Percentiles rank a stretch among this genome's conserved stretches.
phyloP scores from a whole-genome alignment of 1,139 yeast genomes.

The Debaryomycetaceae sp. region DNA sequence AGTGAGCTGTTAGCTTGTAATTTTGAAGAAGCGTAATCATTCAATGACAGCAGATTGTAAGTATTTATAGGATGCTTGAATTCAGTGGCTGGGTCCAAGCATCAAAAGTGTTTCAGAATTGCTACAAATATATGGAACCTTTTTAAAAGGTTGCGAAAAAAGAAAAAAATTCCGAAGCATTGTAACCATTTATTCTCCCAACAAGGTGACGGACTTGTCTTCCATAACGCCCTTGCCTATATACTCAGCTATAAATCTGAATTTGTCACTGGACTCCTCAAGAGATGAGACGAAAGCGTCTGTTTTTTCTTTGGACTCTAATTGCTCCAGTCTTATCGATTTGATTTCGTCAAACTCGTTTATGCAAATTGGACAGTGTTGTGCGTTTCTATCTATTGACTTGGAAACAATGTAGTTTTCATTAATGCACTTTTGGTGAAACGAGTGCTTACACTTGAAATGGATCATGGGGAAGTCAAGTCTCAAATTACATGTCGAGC shows the following conservation, averaged over 20 bases:
- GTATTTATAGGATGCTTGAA: too few relatives aligned
- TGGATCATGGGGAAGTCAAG: conserved; percentile 80
- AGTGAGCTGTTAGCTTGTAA: too few relatives aligned
- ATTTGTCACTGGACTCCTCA: conserved; percentile 59
- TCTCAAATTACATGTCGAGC: conserved; percentile 66
- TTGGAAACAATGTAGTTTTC: conserved; percentile 33
- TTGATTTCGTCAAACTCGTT: conserved; percentile 65
- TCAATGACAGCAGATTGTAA: too few relatives aligned
- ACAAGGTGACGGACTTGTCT: conserved; percentile 21
- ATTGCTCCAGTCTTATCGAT: conserved; percentile 57
- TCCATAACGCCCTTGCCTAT: conserved; percentile 88
- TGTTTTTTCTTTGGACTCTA: conserved; percentile 55
- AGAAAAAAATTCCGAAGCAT: neutral
- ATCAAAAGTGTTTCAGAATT: conserved; percentile 8
- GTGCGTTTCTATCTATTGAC: conserved; percentile 4
- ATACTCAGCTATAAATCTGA: conserved; percentile 74
- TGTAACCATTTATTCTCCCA: conserved; percentile 5
- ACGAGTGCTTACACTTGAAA: conserved; percentile 84
- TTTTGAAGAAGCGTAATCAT: too few relatives aligned
- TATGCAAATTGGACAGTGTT: conserved; percentile 69
- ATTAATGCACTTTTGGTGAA: conserved; percentile 76
- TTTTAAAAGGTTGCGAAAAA: conserved; percentile 11
- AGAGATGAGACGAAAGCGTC: conserved; percentile 63
- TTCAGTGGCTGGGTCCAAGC: neutral
- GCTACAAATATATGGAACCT: conserved; percentile 10